Evolutionary conservation across 1,284 basidiomycete species (phyloP), one percentile per base, ranked within the genome.

Genomic region (Apiotrichum laibachii): DNA sequence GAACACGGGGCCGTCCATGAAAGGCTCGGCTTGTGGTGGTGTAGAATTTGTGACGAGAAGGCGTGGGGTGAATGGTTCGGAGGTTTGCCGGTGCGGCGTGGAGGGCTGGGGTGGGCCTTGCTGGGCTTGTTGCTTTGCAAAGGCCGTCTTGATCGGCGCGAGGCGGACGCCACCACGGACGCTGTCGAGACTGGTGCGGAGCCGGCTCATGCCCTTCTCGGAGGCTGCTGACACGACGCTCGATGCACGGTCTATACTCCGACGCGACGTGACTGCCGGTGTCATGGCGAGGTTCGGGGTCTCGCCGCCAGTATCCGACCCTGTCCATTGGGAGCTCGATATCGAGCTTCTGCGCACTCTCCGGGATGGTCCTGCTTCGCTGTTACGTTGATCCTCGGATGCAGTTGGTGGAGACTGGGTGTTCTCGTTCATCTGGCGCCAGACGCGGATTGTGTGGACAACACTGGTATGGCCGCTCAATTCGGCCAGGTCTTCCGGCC

Each of bases 401-500:
- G 37, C 18, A n/a, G 56, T 40, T 12, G 43, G 15, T 21, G 48
- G 35, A n/a, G 40, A 9, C 57, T 37, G 47, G 39, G 26, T n/a
- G 12, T 47, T n/a, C n/a, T n/a, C 44, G 58, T 63, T 67, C 16
- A 75, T 54, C 33, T 73, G 69, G 19, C 68, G 66, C 72, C 72
- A 81, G 2, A 71, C 68, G 35, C 72, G 70, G 11, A 81, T 66
- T 1, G 77, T 67, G 11, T 69, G 68, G 10, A 80, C 74, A 18
- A 79, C 77, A 15, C 80, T 75, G 34, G 70, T 62, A 64, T 81
- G 78, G 2, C 78, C 79, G 55, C 78, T 78, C 48, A 76, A 69
- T 37, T 75, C 68, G 10, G 82, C 82, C 21, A 83, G 73, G 49
- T 78, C 76, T 53, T 80, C 78, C 3, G 92, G 87, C 0, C 89